These are phyloP conservation scores for Phytophthora brassicae DNA, from an alignment of 352 stramenopile genomes.

Conservation along the genomic window DNA sequence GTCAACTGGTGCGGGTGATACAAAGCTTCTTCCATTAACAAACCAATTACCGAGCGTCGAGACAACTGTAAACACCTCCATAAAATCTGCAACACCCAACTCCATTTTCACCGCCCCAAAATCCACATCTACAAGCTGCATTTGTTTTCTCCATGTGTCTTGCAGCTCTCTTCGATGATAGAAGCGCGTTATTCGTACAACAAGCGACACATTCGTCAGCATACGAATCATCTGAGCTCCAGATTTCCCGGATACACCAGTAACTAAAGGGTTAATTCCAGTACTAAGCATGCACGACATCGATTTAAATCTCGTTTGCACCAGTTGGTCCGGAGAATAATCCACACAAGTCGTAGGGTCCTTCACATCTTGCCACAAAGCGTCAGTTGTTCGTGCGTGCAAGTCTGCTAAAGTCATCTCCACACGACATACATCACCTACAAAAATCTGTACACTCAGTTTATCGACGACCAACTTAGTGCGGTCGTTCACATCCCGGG, in stretches of 20 bases:
- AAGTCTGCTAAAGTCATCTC: constrained; percentile 44
- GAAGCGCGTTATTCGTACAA: constrained; percentile 57
- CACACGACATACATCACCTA: constrained; percentile 33
- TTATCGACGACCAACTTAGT: constrained; percentile 55
- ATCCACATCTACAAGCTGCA: constrained; percentile 61
- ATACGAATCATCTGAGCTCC: constrained; percentile 14
- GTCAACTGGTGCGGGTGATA: constrained; percentile 14
- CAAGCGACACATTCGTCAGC: constrained; percentile 47
- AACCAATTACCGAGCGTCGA: constrained; percentile 29
- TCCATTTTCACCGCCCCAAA: constrained; percentile 50
- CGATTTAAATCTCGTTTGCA: constrained; percentile 71
- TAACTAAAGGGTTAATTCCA: constrained; percentile 17
- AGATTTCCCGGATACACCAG: neutral
- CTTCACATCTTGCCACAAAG: constrained; percentile 67
- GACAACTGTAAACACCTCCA: constrained; percentile 32
- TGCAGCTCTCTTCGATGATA: constrained; percentile 42
- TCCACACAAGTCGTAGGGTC: constrained; percentile 58
- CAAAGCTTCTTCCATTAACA: constrained; percentile 15
- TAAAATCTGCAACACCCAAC: constrained; percentile 39
- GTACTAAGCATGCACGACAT: constrained; percentile 56
- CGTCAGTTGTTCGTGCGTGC: constrained; percentile 60
- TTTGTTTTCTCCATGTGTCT: constrained; percentile 51
- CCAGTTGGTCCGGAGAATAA: constrained; percentile 54
- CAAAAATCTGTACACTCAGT: constrained; percentile 55
- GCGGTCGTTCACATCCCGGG: constrained; percentile 52